Evolutionary conservation across 208 protist species (phyloP).

Genomic region (Trypanosoma cruzi): DNA sequence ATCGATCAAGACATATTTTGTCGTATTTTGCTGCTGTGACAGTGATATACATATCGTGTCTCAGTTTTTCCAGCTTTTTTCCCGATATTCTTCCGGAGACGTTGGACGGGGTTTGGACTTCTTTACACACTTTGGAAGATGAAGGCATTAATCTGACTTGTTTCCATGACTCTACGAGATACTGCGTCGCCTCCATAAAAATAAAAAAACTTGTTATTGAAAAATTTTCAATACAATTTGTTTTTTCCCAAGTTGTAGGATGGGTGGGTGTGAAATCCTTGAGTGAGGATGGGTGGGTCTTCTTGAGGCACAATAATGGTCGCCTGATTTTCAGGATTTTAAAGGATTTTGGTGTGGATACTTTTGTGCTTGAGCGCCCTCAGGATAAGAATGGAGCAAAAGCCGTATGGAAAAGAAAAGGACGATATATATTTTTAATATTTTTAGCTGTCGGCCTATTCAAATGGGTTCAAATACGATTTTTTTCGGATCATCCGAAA

Average conservation of each 20-base stretch:
- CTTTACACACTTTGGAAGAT: neutral
- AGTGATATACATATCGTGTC: slow-evolving; percentile 21
- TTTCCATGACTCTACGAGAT: neutral
- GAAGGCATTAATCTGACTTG: slow-evolving; percentile 18
- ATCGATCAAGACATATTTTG: neutral
- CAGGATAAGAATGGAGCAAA: neutral
- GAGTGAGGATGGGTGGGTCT: slow-evolving; percentile 11
- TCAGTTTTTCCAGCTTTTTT: slow-evolving; percentile 24
- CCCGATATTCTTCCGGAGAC: slow-evolving; percentile 5
- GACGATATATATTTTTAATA: slow-evolving; percentile 47
- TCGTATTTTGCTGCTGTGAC: slow-evolving; percentile 8
- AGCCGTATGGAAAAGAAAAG: slow-evolving; percentile 33
- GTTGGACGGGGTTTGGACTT: slow-evolving; percentile 21
- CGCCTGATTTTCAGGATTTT: slow-evolving; percentile 12
- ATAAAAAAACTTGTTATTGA: neutral
- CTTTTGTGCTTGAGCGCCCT: slow-evolving; percentile 5
- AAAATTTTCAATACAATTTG: slow-evolving; percentile 19
- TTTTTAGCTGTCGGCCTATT: slow-evolving; percentile 52
- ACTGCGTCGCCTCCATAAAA: slow-evolving; percentile 5
- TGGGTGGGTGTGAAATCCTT: slow-evolving; percentile 8
- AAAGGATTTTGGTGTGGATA: neutral
- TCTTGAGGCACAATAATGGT: slow-evolving; percentile 13
- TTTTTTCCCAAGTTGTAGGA: slow-evolving; percentile 7
- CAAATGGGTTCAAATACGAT: slow-evolving; percentile 39
- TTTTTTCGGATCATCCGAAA: neutral